Base-by-base conservation (phyloP, 1,284 basidiomycete species). In the Marasmius tenuissimus region DNA sequence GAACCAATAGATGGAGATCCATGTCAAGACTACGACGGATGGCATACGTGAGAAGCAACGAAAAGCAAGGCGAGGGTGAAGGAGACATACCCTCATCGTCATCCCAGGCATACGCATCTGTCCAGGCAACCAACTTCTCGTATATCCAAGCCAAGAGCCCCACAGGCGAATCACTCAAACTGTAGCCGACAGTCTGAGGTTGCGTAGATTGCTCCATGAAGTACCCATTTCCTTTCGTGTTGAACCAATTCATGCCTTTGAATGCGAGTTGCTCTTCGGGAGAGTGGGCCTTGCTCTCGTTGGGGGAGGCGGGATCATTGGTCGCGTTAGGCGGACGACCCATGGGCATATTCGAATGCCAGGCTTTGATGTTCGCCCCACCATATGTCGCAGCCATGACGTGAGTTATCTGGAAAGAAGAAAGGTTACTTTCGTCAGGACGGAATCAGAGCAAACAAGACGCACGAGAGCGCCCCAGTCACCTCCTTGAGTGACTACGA, bases 401-500 rank as follows among this genome's bases (percentile, higher is more conserved):
- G 12, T 67, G 65, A 11, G 75, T 75, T 4, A 78, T 73, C 70
- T 76, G 53, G 38, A 22, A 14, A 4, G 16, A 34, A 16, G 12
- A 18, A 12, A 22, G 37, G 39, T 14, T 56, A 33, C 12, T 50
- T 12, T 27, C 27, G 27, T 2, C 2, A 2, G 4, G 27, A 4
- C 2, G 4, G 4, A 4, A 27, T n/a, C n/a, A 4, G 27, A 27
- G 27, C 27, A 27, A 4, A 4, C 27, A 4, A 27, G 27, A 39
- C 58, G 22, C 66, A 83, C 81, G 0, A 70, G 1, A 57, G 66
- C 67, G 49, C 83, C 84, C 83, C 81, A 85, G 64, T 85, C 84
- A 7, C 84, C 84, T 20, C 81, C 84, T 70, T 85, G 80, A 0
- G 78, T 77, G n/a, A 81, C 82, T 85, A 63, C 2, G 18, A 49